These are phyloP conservation scores for Kwoniella botswanensis DNA, from an alignment of 768 basidiomycete genomes.

Conservation along the genomic window DNA sequence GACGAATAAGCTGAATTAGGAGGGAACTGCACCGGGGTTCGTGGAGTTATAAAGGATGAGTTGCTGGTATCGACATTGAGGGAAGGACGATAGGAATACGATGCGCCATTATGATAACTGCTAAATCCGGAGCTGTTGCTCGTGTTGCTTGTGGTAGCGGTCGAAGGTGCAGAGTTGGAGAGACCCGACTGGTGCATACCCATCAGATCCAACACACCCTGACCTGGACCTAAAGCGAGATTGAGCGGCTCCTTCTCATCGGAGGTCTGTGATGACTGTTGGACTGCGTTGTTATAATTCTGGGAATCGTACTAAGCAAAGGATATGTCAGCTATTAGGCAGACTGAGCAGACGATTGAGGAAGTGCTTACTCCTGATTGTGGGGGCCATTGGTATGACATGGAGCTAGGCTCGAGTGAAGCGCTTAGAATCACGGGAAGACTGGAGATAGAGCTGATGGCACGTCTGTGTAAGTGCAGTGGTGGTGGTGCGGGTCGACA, in stretches of 20 bases:
- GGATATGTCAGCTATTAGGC: not conserved
- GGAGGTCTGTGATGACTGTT: not conserved
- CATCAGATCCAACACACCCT: constrained; percentile 24
- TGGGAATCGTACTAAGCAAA: constrained; percentile 14
- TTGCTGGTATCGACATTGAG: constrained; percentile 27
- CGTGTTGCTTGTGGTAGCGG: not conserved
- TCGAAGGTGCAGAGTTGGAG: not conserved
- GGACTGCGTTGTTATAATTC: not conserved
- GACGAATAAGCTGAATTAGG: constrained; percentile 17
- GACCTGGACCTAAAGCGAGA: constrained; percentile 19
- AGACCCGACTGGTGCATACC: constrained; percentile 19
- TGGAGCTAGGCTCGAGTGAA: constrained; percentile 17
- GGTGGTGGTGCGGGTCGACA: constrained; percentile 9
- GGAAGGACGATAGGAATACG: constrained; percentile 25
- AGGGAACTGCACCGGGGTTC: constrained; percentile 14
- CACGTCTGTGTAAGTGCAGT: constrained; percentile 4
- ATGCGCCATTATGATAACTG: constrained; percentile 8
- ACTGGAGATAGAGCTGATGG: constrained; percentile 16
- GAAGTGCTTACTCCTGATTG: constrained; percentile 14
- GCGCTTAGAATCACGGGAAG: constrained; percentile 26
- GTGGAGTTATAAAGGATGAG: constrained; percentile 14
- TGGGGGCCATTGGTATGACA: constrained; percentile 27
- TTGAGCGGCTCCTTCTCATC: constrained; percentile 20
- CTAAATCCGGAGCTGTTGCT: not conserved
- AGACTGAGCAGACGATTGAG: not conserved